Base-by-base conservation (phyloP, 78 protist species). In the Dictyostelium citrinum region DNA sequence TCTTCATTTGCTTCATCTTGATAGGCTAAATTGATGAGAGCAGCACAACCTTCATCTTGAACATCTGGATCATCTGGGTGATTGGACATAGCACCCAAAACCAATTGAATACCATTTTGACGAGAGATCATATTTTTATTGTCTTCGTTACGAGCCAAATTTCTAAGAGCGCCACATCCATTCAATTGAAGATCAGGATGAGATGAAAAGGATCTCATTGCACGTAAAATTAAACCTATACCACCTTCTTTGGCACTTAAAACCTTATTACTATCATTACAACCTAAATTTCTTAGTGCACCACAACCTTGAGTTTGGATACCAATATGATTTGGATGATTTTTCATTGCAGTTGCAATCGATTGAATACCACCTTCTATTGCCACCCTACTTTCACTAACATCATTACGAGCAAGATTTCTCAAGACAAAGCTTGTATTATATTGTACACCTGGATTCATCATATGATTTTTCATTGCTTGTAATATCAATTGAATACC, bases 261-360 rank as follows among this genome's bases (percentile, higher is more conserved):
- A 14, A 84, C 27, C n/a, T 84, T 84, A 31, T 84, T 84, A 9
- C 39, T 55, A 75, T 55, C 91, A 46, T 84, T 84, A 71, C 91
- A 84, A 75, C 91, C 83, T 33, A 84, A 39, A 75, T 84, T 84
- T 76, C 91, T 72, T 33, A 84, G 55, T 9, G 91, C 91, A 76
- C 91, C 91, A 75, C 91, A 84, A 27, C 91, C 91, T 84, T 84
- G 91, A 2, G 91, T 84, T 84, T 84, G 91, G 17, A 84, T 84
- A 60, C 91, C 91, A 43, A 84, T 72, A 29, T 84, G 91, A 75
- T 84, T 76, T 33, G 91, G 91, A 75, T 84, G 91, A 41, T 84
- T 84, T 76, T 81, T 72, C 91, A 84, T 84, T 20, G 91, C 82
- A 7, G 91, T 84, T 0, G 91, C 91, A 60, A 84, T 84, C 0